Percentiles rank a stretch among this genome's conserved stretches.
phyloP scores from a whole-genome alignment of 73 alveolate genomes.

The Paramecium primaurelia region DNA sequence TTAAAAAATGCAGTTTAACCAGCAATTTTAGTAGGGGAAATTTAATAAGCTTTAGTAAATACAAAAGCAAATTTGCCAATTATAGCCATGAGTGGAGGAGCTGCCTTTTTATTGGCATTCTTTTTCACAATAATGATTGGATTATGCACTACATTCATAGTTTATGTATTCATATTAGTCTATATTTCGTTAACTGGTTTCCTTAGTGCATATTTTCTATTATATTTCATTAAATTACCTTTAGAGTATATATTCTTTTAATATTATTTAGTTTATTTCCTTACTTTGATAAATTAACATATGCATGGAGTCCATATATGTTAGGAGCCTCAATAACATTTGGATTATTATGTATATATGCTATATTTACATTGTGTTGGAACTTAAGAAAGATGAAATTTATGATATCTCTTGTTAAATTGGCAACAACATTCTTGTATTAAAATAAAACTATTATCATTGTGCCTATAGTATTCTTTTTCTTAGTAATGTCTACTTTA shows the following conservation, averaged over 20 bases:
- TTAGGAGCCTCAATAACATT: constrained; percentile 10
- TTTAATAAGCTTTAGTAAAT: not conserved
- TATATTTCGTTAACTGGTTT: not conserved
- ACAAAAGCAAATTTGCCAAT: not conserved
- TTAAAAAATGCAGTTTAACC: not conserved
- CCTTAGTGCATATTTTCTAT: not conserved
- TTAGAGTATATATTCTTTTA: not conserved
- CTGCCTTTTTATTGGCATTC: not conserved
- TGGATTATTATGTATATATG: not conserved
- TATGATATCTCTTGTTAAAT: constrained; percentile 36
- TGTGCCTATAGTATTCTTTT: constrained; percentile 7
- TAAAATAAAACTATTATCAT: not conserved
- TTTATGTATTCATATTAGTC: not conserved
- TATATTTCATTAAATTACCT: not conserved
- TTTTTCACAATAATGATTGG: not conserved
- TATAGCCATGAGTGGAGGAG: not conserved
- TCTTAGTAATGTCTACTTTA: not conserved
- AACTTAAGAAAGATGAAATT: constrained; percentile 8
- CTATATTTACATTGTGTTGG: not conserved
- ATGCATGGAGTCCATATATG: constrained; percentile 12
- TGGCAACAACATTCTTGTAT: constrained; percentile 5
- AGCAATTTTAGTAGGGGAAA: constrained; percentile 6
- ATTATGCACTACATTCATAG: not conserved
- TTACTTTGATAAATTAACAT: not conserved
- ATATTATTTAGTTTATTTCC: not conserved